Evolutionary conservation across 2,329 filamentous ascomycete genomes (phyloP), one percentile per base, ranked within the genome.

Genomic region (Aspergillus sp.): DNA sequence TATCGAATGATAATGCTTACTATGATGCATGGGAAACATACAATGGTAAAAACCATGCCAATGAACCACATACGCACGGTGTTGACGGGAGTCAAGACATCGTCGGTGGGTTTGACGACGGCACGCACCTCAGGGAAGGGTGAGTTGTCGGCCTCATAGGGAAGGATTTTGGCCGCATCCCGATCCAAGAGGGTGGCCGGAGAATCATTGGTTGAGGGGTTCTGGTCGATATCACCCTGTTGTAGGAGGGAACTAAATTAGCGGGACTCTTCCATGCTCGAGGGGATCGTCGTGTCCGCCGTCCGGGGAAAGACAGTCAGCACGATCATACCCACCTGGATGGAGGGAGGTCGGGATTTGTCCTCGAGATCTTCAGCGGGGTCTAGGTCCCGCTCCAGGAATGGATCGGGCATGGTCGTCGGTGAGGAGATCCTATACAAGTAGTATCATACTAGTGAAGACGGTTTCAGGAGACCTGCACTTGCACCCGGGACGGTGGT

Each of bases 111-210:
- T 22, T 57, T 60, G 16, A 72, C 63, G 40, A 71, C 69, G 7
- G 69, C 69, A 46, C 69, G 69, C 26, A 72, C 69, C 54, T 72
- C 69, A 1, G 69, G 69, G 45, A 67, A 72, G 2, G 69, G 69
- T n/a, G 69, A 72, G 51, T 72, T 62, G 24, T 69, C 62, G 13
- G 67, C 69, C 30, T 71, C 68, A 47, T 69, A 71, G 6, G 68
- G 63, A 19, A 72, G 62, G 26, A 65, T 61, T 47, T 65, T 52
- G 19, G 65, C 60, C 22, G 67, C 69, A 57, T 69, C 67, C 17
- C 57, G 51, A 50, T 72, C 69, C 33, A 58, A 60, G 17, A 72
- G 62, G 30, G 70, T 52, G 40, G 47, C 56, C 19, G 58, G 50
- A 5, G 61, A 54, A 36, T 60, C 59, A 40, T 47, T 51, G 16